phyloP scores from a whole-genome alignment of 768 basidiomycete genomes.

The Psilocybe azurescens region DNA sequence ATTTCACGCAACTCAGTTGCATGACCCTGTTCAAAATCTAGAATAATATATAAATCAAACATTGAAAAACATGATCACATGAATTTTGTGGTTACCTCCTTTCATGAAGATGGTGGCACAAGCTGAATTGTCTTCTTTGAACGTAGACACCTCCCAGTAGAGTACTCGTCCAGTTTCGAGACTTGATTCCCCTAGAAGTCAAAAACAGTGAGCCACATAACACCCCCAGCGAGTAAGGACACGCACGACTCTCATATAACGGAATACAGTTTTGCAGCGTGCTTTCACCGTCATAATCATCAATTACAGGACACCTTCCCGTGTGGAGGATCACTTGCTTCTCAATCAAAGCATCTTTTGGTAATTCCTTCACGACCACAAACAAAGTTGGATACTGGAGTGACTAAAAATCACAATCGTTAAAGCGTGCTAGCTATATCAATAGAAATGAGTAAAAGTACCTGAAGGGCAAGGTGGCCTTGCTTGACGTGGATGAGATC shows the following conservation, averaged over 20 bases:
- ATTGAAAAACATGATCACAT: no score
- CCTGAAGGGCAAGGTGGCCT: slow-evolving; percentile 37
- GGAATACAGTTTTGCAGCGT: slow-evolving; percentile 40
- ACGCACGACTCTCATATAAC: slow-evolving; percentile 44
- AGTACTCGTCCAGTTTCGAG: slow-evolving; percentile 25
- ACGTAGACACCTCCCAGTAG: slow-evolving; percentile 55
- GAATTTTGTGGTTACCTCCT: slow-evolving; percentile 30
- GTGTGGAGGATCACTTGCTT: slow-evolving; percentile 80
- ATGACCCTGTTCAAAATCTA: slow-evolving; percentile 12
- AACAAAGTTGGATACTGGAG: slow-evolving; percentile 53
- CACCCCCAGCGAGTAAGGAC: neutral
- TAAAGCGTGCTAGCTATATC: neutral
- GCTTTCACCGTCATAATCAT: slow-evolving; percentile 55
- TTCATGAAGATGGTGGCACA: slow-evolving; percentile 52
- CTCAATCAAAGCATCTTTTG: slow-evolving; percentile 75
- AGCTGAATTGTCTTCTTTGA: slow-evolving; percentile 43
- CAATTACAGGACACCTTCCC: slow-evolving; percentile 52
- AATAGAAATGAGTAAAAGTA: slow-evolving; percentile 3
- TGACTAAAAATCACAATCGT: slow-evolving; percentile 11
- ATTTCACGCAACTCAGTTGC: slow-evolving; percentile 9
- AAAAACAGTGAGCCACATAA: neutral
- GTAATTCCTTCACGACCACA: slow-evolving; percentile 64
- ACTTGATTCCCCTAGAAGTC: slow-evolving; percentile 11
- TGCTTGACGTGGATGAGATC: slow-evolving; percentile 46
- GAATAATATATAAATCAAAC: neutral